Evolutionary conservation across 2,329 filamentous ascomycete species (phyloP).

Genomic region (Pestalotiopsis fici): DNA sequence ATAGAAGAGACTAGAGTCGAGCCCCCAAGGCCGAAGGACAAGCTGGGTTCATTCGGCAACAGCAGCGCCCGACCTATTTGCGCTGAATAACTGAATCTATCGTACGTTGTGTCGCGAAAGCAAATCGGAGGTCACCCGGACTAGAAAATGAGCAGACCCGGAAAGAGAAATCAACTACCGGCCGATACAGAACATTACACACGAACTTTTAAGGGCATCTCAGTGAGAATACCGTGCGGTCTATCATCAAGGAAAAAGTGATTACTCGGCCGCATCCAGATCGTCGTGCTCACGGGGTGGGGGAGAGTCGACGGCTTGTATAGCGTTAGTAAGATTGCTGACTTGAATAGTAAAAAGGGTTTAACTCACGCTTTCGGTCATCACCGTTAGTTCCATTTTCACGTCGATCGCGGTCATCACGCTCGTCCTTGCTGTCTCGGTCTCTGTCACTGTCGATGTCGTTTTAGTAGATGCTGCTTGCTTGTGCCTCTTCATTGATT

Average conservation of each 20-base stretch:
- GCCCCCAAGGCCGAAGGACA: neutral
- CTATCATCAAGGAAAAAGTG: constrained; percentile 7
- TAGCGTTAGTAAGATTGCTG: neutral
- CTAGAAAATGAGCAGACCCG: constrained; percentile 32
- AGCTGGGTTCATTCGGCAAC: neutral
- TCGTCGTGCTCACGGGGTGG: constrained; percentile 88
- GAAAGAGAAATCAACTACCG: constrained; percentile 19
- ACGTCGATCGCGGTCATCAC: constrained; percentile 72
- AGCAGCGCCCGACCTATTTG: neutral
- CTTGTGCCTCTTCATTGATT: neutral
- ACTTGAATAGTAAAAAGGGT: neutral
- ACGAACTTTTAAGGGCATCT: constrained; percentile 13
- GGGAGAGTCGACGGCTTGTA: constrained; percentile 63
- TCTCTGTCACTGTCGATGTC: constrained; percentile 33
- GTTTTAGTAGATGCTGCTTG: neutral
- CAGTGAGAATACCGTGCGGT: constrained; percentile 13
- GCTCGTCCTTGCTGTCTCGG: constrained; percentile 62
- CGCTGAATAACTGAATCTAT: neutral
- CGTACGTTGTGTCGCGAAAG: neutral
- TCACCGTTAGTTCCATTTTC: constrained; percentile 83
- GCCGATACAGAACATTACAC: constrained; percentile 15
- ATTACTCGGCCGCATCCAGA: constrained; percentile 86
- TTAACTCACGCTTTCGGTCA: constrained; percentile 76
- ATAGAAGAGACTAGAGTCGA: neutral
- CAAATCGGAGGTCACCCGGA: neutral